These are phyloP conservation scores for Irpex sp. DNA, from an alignment of 1,284 basidiomycete genomes.

Conservation along the genomic window DNA sequence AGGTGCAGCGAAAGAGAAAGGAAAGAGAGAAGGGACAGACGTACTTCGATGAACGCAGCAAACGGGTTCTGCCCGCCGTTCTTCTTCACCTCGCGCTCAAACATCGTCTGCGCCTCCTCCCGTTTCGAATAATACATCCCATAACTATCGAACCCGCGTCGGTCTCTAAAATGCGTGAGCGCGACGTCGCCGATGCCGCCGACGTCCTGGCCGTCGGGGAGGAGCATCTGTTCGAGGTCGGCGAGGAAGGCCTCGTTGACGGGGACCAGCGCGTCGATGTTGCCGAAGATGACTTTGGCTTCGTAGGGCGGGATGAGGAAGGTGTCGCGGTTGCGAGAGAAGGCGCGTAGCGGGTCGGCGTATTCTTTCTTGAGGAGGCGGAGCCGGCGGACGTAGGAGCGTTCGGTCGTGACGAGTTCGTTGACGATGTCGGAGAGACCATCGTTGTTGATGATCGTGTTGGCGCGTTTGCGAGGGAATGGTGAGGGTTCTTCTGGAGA, in stretches of 20 bases:
- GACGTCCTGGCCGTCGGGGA: conserved; percentile 52
- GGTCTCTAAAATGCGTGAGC: conserved; percentile 78
- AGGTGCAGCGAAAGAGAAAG: neutral
- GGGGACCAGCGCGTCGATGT: conserved; percentile 85
- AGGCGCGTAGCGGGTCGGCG: conserved; percentile 86
- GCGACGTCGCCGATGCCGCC: conserved; percentile 84
- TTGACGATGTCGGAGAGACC: conserved; percentile 67
- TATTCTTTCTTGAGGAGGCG: conserved; percentile 77
- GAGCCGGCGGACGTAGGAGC: conserved; percentile 73
- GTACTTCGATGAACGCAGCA: conserved; percentile 80
- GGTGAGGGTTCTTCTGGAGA: neutral
- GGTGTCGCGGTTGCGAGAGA: conserved; percentile 80
- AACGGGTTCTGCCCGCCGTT: conserved; percentile 62
- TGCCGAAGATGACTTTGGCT: conserved; percentile 91
- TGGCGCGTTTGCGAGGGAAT: conserved; percentile 48
- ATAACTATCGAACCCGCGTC: conserved; percentile 86
- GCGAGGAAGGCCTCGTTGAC: conserved; percentile 85
- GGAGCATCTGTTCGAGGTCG: conserved; percentile 80
- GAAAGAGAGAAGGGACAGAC: conserved; percentile 23
- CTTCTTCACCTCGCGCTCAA: conserved; percentile 79
- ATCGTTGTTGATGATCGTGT: conserved; percentile 44
- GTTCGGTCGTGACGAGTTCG: conserved; percentile 77
- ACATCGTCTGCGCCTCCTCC: conserved; percentile 90
- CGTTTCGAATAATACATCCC: conserved; percentile 89
- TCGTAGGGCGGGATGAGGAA: conserved; percentile 88